Evolutionary conservation across 1,284 basidiomycete genomes (phyloP).

Genomic region (Cerrena zonata): DNA sequence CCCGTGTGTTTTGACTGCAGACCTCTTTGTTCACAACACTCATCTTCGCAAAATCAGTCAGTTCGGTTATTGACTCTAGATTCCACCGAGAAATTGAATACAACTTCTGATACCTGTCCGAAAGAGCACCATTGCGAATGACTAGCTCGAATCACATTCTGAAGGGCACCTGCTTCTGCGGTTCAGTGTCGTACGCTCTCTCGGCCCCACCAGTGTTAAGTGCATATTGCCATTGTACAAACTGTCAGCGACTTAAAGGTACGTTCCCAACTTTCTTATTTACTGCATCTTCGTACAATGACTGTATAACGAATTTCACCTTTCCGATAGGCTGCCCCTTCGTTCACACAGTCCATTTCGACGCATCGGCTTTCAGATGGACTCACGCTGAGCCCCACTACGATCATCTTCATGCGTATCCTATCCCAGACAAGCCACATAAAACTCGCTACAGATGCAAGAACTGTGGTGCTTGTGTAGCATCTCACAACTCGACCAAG

Average conservation of each 20-base stretch:
- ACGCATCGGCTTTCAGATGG: conserved; percentile 45
- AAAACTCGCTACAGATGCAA: conserved; percentile 59
- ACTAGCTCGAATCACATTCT: conserved; percentile 8
- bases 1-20: no score
- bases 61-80: no score
- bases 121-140: no score
- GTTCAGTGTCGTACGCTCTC: conserved; percentile 39
- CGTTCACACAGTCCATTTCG: conserved; percentile 55
- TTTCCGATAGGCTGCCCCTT: conserved; percentile 46
- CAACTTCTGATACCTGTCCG: no score
- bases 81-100: no score
- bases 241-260: conserved; percentile 56
- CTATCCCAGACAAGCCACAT: conserved; percentile 42
- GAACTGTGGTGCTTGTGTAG: conserved; percentile 47
- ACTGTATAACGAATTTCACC: not conserved
- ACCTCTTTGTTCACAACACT: no score
- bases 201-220: conserved; percentile 43
- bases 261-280: conserved; percentile 13
- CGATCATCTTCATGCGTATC: conserved; percentile 39
- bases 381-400: conserved; percentile 35
- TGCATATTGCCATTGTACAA: conserved; percentile 61
- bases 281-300: not conserved
- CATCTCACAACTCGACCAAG: conserved; percentile 42
- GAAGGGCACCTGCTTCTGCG: conserved; percentile 46
- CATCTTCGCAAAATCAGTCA: no score